These are phyloP conservation scores for Cutaneotrichosporon sp. DNA, from an alignment of 1,284 basidiomycete species.

Conservation along the genomic window DNA sequence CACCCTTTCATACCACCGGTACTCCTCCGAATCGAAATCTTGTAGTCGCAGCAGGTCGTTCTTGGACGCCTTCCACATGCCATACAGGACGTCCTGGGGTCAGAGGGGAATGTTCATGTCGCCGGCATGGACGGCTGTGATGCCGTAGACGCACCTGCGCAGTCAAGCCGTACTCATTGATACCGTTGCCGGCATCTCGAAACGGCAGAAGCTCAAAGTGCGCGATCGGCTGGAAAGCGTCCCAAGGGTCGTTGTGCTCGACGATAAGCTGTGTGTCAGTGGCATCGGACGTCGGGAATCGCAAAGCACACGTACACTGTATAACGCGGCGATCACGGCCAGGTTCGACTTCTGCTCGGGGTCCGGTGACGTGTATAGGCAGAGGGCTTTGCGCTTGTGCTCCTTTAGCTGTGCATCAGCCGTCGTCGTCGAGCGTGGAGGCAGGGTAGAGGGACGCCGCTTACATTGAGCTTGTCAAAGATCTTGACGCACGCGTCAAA, in stretches of 20 bases:
- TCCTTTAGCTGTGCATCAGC: constrained; percentile 58
- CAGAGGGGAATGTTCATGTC: constrained; percentile 7
- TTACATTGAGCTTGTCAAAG: constrained; percentile 77
- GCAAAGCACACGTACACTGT: constrained; percentile 47
- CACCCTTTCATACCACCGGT: constrained; percentile 86
- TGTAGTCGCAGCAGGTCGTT: constrained; percentile 85
- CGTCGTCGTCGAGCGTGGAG: too few species aligned
- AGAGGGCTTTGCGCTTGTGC: constrained; percentile 53
- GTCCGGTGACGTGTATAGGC: constrained; percentile 83
- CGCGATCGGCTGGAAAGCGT: constrained; percentile 87
- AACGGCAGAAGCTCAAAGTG: constrained; percentile 91
- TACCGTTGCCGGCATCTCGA: constrained; percentile 88
- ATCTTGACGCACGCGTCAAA: constrained; percentile 91
- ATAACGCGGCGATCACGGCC: constrained; percentile 84
- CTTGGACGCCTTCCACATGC: constrained; percentile 88
- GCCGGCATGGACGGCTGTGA: too few species aligned
- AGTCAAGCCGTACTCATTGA: constrained; percentile 85
- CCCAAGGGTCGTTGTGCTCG: constrained; percentile 83
- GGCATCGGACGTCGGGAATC: not conserved
- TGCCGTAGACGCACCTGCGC: constrained; percentile 57
- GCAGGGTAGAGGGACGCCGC: constrained; percentile 21
- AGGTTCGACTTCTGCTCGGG: constrained; percentile 88
- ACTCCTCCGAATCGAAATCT: constrained; percentile 60
- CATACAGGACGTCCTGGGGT: constrained; percentile 77
- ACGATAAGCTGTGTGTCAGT: constrained; percentile 72